Evolutionary conservation across 441 rosid genomes (phyloP).

Genomic region (Gossypium gossypioides): DNA sequence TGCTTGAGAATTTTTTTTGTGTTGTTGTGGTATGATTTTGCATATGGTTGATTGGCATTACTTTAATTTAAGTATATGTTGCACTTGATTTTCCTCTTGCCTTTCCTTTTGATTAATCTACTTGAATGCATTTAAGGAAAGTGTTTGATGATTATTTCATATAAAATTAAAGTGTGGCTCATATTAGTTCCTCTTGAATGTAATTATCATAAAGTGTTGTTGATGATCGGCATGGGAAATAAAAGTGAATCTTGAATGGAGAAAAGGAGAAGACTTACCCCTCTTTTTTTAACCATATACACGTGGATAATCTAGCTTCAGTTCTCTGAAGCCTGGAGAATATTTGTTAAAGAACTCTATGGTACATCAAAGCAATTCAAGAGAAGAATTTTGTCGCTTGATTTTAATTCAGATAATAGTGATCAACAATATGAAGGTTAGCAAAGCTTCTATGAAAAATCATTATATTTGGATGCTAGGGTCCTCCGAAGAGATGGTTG

Average conservation of each 20-base stretch:
- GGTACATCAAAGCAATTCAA: background rate
- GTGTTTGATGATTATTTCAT: background rate
- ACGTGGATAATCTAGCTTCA: background rate
- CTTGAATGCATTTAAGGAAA: background rate
- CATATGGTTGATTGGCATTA: background rate
- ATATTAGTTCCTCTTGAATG: background rate
- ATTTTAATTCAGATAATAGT: background rate
- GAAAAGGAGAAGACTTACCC: background rate
- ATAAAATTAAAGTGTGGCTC: background rate
- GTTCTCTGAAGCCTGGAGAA: background rate
- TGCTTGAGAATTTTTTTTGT: background rate
- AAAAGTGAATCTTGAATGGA: background rate
- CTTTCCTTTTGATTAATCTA: background rate
- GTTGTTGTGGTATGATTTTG: background rate
- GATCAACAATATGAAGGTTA: background rate
- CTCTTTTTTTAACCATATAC: background rate
- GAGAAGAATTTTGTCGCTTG: background rate
- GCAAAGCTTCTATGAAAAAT: background rate
- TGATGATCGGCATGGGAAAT: background rate
- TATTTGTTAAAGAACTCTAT: background rate
- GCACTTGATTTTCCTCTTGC: background rate
- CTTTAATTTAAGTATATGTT: background rate
- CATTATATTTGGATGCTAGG: background rate
- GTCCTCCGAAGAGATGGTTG: background rate
- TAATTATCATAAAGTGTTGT: background rate